Evolutionary conservation across 176 grass and related monocot genomes (phyloP).

Genomic region (Miscanthus lutarioriparius): DNA sequence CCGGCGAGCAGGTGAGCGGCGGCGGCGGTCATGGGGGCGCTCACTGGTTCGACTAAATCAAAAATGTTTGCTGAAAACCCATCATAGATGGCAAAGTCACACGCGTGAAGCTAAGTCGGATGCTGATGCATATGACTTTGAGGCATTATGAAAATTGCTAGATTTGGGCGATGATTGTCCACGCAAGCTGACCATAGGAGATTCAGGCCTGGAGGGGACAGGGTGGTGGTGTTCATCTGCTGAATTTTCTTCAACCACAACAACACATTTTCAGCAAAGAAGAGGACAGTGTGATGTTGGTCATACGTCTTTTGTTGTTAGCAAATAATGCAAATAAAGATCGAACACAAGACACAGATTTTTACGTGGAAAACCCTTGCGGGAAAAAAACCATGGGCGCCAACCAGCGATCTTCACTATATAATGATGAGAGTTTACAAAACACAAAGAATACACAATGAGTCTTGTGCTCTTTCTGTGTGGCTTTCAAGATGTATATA

Average conservation of each 20-base stretch:
- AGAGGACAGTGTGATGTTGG: background rate
- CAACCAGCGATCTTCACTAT: background rate
- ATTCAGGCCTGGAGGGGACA: conserved; percentile 18
- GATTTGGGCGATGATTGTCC: conserved; percentile 6
- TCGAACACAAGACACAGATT: too few species aligned
- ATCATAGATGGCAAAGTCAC: background rate
- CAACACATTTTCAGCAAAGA: conserved; percentile 12
- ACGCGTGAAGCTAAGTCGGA: conserved; percentile 11
- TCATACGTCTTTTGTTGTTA: background rate
- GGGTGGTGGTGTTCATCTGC: conserved; percentile 22
- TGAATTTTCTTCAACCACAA: conserved; percentile 28
- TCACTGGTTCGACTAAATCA: too few species aligned
- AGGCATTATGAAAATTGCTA: background rate
- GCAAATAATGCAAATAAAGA: too few species aligned
- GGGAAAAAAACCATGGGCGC: too few species aligned
- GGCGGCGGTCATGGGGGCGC: too few species aligned
- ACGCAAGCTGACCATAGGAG: background rate
- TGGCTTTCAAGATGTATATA: background rate
- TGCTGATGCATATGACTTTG: conserved; percentile 9
- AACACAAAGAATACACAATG: background rate
- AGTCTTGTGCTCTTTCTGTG: background rate
- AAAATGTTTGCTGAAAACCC: background rate
- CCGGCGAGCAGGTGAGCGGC: too few species aligned
- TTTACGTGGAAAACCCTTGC: too few species aligned
- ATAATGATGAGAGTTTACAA: background rate